phyloP scores from a whole-genome alignment of 768 basidiomycete genomes.

The Podaxis sp. region DNA sequence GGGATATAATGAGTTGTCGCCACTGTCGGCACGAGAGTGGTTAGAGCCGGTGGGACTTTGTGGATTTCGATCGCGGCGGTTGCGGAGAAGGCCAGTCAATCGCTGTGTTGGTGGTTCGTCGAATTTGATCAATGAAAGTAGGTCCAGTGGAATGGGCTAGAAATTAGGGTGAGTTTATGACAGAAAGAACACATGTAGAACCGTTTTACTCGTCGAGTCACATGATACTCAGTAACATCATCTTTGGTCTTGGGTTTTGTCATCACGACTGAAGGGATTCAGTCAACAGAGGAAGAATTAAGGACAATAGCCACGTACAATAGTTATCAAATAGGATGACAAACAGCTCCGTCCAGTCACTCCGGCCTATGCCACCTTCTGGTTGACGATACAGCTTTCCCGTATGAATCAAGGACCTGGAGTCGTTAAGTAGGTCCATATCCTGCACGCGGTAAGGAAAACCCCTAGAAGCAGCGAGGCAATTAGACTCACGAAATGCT shows the following conservation, averaged over 20 bases:
- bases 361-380: slow-evolving; percentile 86
- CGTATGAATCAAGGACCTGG: slow-evolving; percentile 80
- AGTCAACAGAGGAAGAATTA: slow-evolving; percentile 12
- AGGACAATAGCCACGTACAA: slow-evolving; percentile 45
- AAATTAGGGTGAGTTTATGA: slow-evolving; percentile 6
- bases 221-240: slow-evolving; percentile 70
- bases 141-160: slow-evolving; percentile 90
- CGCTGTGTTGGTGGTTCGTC: slow-evolving; percentile 78
- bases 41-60: slow-evolving; percentile 22
- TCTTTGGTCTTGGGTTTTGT: slow-evolving; percentile 84
- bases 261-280: slow-evolving; percentile 69
- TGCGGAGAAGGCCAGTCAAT: slow-evolving; percentile 68
- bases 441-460: slow-evolving; percentile 41
- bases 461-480: background rate
- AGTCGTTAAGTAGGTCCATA: slow-evolving; percentile 85
- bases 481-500: slow-evolving; percentile 50
- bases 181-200: slow-evolving; percentile 1
- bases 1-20: slow-evolving; percentile 79
- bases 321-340: slow-evolving; percentile 96
- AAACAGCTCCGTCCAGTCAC: slow-evolving; percentile 86
- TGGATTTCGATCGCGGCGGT: slow-evolving; percentile 43
- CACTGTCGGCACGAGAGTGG: slow-evolving; percentile 34
- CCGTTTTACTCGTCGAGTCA: slow-evolving; percentile 70
- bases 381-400: slow-evolving; percentile 85
- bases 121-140: slow-evolving; percentile 84